Evolutionary conservation across 2,329 filamentous ascomycete species (phyloP).

Genomic region (Didymella exigua): DNA sequence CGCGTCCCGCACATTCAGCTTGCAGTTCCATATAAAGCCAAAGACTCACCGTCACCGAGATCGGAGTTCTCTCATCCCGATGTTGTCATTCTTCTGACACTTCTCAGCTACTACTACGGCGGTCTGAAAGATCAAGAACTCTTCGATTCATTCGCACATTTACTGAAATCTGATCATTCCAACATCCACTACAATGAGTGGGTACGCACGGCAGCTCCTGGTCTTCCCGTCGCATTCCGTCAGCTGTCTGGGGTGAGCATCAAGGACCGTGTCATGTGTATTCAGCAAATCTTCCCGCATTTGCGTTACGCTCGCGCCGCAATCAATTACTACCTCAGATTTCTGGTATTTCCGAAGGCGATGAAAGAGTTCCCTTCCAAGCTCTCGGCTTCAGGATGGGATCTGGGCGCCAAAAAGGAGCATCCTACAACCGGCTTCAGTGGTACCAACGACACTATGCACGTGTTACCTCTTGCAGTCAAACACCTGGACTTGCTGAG

Average conservation of each 20-base stretch:
- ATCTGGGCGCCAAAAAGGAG: conserved; percentile 58
- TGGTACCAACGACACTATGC: conserved; percentile 68
- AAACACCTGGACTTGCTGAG: conserved; percentile 60
- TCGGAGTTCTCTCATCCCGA: conserved; percentile 74
- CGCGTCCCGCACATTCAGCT: conserved; percentile 59
- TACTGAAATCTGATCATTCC: conserved; percentile 60
- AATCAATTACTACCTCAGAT: conserved; percentile 68
- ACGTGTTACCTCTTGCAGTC: conserved; percentile 63
- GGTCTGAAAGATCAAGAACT: conserved; percentile 62
- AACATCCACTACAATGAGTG: conserved; percentile 59
- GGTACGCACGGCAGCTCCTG: conserved; percentile 43
- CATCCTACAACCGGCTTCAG: conserved; percentile 69
- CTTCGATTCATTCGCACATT: conserved; percentile 52
- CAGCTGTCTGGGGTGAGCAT: conserved; percentile 36
- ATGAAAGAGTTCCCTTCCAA: conserved; percentile 68
- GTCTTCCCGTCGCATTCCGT: conserved; percentile 48
- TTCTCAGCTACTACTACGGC: conserved; percentile 69
- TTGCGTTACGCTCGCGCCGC: conserved; percentile 59
- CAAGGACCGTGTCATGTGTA: conserved; percentile 59
- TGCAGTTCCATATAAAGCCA: conserved; percentile 68
- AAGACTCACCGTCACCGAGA: conserved; percentile 66
- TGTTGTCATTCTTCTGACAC: conserved; percentile 68
- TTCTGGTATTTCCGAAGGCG: conserved; percentile 65
- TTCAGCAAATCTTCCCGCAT: conserved; percentile 57
- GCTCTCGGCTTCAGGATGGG: conserved; percentile 70